A percentile compares a stretch with the other conserved stretches of the same genome.
phyloP scores from a whole-genome alignment of 371 early-diverging fungal genomes.

The Mucor sp. region DNA sequence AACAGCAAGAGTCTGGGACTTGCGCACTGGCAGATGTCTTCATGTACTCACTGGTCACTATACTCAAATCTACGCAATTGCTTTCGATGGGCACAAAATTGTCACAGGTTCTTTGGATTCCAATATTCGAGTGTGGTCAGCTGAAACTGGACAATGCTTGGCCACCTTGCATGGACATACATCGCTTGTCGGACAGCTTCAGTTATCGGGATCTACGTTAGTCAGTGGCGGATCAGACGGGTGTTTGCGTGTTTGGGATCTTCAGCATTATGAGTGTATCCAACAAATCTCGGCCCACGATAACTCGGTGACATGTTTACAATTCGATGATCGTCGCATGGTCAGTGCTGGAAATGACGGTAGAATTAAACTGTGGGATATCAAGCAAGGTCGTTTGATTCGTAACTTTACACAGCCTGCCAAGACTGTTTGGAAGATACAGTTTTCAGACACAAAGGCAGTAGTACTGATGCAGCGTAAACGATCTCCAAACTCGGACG shows the following conservation, averaged over 20 bases:
- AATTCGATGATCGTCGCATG: constrained; percentile 81
- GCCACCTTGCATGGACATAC: constrained; percentile 78
- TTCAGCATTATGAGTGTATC: constrained; percentile 66
- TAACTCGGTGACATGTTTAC: constrained; percentile 86
- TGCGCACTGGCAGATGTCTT: constrained; percentile 69
- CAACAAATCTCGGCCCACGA: constrained; percentile 78
- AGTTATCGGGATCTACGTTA: constrained; percentile 70
- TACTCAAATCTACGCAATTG: constrained; percentile 70
- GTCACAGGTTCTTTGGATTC: constrained; percentile 81
- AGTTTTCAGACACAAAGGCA: constrained; percentile 65
- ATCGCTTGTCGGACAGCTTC: constrained; percentile 84
- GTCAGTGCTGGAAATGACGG: constrained; percentile 88
- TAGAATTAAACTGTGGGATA: constrained; percentile 86
- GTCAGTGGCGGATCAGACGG: constrained; percentile 91
- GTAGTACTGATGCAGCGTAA: constrained; percentile 62
- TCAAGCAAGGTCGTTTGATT: constrained; percentile 70
- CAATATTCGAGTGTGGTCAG: constrained; percentile 74
- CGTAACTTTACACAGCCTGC: constrained; percentile 66
- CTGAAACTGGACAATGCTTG: constrained; percentile 59
- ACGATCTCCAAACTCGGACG: constrained; percentile 32
- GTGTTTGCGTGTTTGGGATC: constrained; percentile 86
- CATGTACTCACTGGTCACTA: constrained; percentile 72
- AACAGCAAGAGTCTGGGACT: constrained; percentile 88
- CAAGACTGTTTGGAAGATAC: constrained; percentile 65
- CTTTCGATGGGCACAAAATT: constrained; percentile 67